phyloP scores from a whole-genome alignment of 2,329 filamentous ascomycete species.

The Monilinia laxa region DNA sequence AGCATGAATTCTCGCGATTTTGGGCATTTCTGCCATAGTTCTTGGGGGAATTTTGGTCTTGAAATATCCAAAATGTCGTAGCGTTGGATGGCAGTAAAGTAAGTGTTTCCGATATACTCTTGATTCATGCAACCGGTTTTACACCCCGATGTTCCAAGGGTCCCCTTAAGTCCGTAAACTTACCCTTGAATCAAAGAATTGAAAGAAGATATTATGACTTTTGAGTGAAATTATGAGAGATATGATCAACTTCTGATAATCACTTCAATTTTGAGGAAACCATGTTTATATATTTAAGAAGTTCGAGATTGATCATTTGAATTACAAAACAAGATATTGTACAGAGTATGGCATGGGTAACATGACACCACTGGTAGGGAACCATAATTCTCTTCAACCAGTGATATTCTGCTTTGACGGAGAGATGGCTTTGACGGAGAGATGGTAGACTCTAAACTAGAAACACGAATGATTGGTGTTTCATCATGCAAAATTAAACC shows the following conservation, averaged over 20 bases:
- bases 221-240: not conserved
- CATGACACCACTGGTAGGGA: slow-evolving; percentile 21
- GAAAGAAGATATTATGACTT: not conserved
- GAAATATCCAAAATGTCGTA: slow-evolving; percentile 12
- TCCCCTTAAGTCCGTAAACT: not conserved
- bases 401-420: slow-evolving; percentile 11
- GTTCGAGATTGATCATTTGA: slow-evolving; percentile 15
- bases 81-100: slow-evolving; percentile 2
- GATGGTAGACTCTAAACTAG: not conserved
- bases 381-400: slow-evolving; percentile 5
- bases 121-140: slow-evolving; percentile 16
- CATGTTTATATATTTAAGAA: not conserved
- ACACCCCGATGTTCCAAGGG: not conserved
- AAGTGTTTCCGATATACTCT: slow-evolving; percentile 9
- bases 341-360: slow-evolving; percentile 5
- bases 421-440: not conserved
- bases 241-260: not conserved
- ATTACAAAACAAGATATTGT: not conserved
- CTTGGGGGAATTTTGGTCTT: not conserved
- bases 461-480: slow-evolving; percentile 15
- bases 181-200: not conserved
- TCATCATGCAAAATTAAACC: slow-evolving; percentile 11
- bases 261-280: not conserved
- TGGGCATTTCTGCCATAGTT: slow-evolving; percentile 2
- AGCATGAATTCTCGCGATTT: not conserved